Evolutionary conservation across 306 rosid genomes (phyloP).

Genomic region (Albizia julibrissin): DNA sequence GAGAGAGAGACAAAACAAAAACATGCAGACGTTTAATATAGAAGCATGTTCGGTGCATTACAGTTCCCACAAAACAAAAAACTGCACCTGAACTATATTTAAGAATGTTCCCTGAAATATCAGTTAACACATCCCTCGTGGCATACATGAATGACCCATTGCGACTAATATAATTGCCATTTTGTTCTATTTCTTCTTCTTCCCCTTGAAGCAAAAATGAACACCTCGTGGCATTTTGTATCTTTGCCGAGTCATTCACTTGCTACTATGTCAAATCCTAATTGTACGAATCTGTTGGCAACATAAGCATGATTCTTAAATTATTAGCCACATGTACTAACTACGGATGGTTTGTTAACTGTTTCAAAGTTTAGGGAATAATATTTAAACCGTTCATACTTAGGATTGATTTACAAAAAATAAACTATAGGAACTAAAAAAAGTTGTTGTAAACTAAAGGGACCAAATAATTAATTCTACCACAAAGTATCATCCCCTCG

Average conservation of each 20-base stretch:
- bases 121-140: background rate
- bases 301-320: too few species aligned
- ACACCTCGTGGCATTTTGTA: background rate
- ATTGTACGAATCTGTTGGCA: too few species aligned
- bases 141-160: background rate
- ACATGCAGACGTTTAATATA: background rate
- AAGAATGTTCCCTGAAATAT: background rate
- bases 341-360: background rate
- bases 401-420: too few species aligned
- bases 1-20: background rate
- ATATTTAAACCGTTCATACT: background rate
- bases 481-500: background rate
- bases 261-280: too few species aligned
- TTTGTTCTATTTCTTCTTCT: background rate
- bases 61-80: background rate
- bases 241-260: background rate
- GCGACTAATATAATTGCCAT: background rate
- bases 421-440: too few species aligned
- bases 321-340: background rate
- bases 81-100: background rate
- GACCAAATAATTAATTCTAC: background rate
- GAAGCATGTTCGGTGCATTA: background rate
- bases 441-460: background rate
- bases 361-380: background rate
- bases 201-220: background rate